Percentiles rank a stretch among this genome's conserved stretches.
Conservation (phyloP, 2,329 filamentous ascomycete genomes). For the Parastagonospora avenae region DNA sequence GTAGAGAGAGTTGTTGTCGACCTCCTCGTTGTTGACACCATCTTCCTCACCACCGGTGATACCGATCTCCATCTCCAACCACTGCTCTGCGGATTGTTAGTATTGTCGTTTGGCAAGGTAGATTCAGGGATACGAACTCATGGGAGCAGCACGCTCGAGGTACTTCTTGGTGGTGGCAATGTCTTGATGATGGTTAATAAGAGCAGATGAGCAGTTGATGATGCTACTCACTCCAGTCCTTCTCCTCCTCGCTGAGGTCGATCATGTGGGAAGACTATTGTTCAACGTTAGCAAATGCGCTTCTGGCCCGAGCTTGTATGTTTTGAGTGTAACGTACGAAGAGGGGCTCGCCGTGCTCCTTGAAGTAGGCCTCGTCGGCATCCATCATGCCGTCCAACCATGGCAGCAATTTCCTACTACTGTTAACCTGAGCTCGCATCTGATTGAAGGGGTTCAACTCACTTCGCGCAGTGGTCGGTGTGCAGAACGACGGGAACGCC, state of each 20-base stretch:
- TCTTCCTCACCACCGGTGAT: constrained; percentile 93
- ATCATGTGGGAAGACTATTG: constrained; percentile 87
- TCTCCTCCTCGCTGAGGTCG: constrained; percentile 81
- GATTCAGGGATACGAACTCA: constrained; percentile 68
- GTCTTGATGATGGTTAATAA: constrained; percentile 50
- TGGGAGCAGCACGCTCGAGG: constrained; percentile 89
- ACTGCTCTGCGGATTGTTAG: constrained; percentile 48
- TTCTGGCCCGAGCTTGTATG: neutral
- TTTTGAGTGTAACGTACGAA: constrained; percentile 6
- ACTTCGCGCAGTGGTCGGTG: constrained; percentile 88
- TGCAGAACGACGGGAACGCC: constrained; percentile 75
- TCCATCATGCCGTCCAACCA: constrained; percentile 77
- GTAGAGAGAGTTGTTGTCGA: constrained; percentile 97
- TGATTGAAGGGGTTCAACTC: neutral
- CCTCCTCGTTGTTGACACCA: constrained; percentile 96
- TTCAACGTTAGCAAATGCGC: neutral
- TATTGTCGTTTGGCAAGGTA: too few relatives aligned
- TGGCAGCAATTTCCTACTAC: constrained; percentile 79
- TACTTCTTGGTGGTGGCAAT: constrained; percentile 76
- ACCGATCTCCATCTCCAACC: constrained; percentile 96
- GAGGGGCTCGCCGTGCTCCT: constrained; percentile 68
- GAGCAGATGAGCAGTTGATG: constrained; percentile 50
- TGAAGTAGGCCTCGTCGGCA: constrained; percentile 94
- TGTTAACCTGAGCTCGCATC: neutral
- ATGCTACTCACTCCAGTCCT: neutral